Base-by-base conservation (phyloP, 106 monocot species). In the Ottelia alismoides region DNA sequence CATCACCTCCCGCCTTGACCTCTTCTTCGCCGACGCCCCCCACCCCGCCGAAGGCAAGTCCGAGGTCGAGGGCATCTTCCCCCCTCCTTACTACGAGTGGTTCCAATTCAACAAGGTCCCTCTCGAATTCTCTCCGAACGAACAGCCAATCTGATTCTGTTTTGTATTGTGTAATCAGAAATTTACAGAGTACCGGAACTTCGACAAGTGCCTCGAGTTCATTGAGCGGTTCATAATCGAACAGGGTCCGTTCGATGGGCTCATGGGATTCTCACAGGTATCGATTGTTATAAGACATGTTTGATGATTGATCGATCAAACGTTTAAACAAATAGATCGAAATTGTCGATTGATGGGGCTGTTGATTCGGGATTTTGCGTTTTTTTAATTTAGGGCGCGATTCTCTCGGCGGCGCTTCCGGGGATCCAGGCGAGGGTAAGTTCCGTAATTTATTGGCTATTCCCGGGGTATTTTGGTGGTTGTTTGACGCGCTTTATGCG, bases 191-290 rank as follows among this genome's bases (percentile, higher is more conserved):
- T 86, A 86, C 31, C 60, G 55, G 50, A 98, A 90, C 31, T 70
- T 98, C 31, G 85, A 90, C 20, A 65, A 74, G 58, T 89, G 85
- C 66, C 69, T 98, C 4, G 62, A 57, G 25, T 86, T 72, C 72
- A 86, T 98, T 52, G 85, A 90, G 65, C 79, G 86, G 3, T 56
- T 98, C 44, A 86, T 90, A 76, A 76, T 90, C 45, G 55, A 80
- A 29, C 72, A 79, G 11, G 96, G 90, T 2, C 98, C 98, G 27
- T 83, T 98, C 50, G 98, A 98, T 70, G 98, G 98, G n/a, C 51
- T 98, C 45, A 82, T 98, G 79, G 90, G 98, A 17, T 98, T 98
- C 69, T 98, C 98, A 26, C 98, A 86, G 82, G 98, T 86, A 52
- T 14, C n/a, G n/a, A n/a, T n/a, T n/a, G n/a, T n/a, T n/a, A n/a